Evolutionary conservation across 106 monocot genomes (phyloP).

Genomic region (Amphibolis antarctica): DNA sequence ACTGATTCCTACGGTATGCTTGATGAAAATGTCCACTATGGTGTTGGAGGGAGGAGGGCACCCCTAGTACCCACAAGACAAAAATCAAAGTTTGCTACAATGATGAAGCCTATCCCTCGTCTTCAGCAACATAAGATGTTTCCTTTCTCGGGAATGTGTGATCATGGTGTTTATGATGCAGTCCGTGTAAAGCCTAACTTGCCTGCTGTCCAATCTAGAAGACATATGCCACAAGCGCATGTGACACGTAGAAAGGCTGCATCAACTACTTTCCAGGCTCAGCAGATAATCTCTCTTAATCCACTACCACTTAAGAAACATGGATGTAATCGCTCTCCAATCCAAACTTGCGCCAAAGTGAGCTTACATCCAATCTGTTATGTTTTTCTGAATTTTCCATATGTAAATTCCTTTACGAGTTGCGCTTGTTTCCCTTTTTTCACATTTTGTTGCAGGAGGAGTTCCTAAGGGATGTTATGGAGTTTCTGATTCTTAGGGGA

Average conservation of each 20-base stretch:
- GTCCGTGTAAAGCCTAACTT: constrained; percentile 30
- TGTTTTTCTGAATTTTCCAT: background rate
- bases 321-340: constrained; percentile 49
- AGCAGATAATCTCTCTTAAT: constrained; percentile 58
- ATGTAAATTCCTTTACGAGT: too few species aligned
- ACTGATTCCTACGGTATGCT: background rate
- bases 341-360: constrained; percentile 72
- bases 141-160: constrained; percentile 31
- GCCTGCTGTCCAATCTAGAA: constrained; percentile 14
- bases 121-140: constrained; percentile 40
- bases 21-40: constrained; percentile 9
- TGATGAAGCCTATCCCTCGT: constrained; percentile 84
- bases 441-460: constrained; percentile 47
- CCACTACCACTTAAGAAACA: constrained; percentile 89
- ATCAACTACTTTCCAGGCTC: constrained; percentile 49
- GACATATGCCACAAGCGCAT: constrained; percentile 36
- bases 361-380: background rate
- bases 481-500: constrained; percentile 59
- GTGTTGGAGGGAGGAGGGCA: constrained; percentile 6
- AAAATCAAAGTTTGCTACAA: constrained; percentile 31
- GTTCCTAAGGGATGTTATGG: constrained; percentile 82
- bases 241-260: constrained; percentile 43
- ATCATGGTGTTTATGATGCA: constrained; percentile 27
- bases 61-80: constrained; percentile 12
- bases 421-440: background rate